Evolutionary conservation across 1,284 basidiomycete species (phyloP), one percentile per base, ranked within the genome.

Genomic region (Microbotryum saponariae): DNA sequence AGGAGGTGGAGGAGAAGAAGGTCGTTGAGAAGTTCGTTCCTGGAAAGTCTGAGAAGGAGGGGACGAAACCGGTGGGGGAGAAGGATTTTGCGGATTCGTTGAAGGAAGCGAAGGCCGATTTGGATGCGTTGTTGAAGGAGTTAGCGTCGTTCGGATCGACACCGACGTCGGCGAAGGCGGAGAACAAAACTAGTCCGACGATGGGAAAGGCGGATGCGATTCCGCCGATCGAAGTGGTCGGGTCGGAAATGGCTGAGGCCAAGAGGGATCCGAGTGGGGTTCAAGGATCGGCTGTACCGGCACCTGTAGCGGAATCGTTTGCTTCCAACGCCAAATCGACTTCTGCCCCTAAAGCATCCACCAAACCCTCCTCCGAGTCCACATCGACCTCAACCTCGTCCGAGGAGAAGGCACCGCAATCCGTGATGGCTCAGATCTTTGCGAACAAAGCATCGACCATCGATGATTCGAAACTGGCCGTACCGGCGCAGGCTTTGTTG

Each of bases 291-390:
- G 55, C 61, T 7, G 61, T 67, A 10, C 66, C 63, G 3, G 63
- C 61, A 0, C 63, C 57, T 3, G 63, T 67, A 23, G 66, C 66
- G 45, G 63, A 63, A 33, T 64, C 66, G 14, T 33, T 62, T 54
- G 57, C 61, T 23, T 31, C 57, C 20, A 20, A 44, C 54, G 21
- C 20, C 27, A 46, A 29, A 8, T 44, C 57, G 3, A 33, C 47
- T 10, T 54, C 58, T 25, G 31, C 46, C 23, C 50, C 49, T 4
- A 37, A 49, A 7, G 31, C 14, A 6, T 12, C 56, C 33, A 29
- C 31, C 8, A 23, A 8, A 16, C 54, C 27, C 31, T 37, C 54
- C 4, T 47, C 56, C 5, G 23, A 27, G 16, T 49, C 61, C 23
- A 50, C 53, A 45, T 42, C 12, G 14, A 42, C 37, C 20, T 0